Evolutionary conservation across 208 protist species (phyloP).

Genomic region (Crithidia acanthocephali): DNA sequence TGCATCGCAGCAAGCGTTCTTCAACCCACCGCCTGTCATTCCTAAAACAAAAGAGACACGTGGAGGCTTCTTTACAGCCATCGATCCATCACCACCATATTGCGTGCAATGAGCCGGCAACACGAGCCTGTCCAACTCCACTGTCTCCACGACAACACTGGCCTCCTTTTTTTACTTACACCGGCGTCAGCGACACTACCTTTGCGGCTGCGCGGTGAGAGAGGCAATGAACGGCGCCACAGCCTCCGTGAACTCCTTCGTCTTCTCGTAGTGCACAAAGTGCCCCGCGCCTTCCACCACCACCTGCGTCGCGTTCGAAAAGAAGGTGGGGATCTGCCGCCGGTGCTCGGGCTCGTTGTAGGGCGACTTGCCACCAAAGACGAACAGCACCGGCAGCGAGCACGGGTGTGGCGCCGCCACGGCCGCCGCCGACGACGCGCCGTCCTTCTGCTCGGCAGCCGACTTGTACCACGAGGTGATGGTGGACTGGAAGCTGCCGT

Average conservation of each 20-base stretch:
- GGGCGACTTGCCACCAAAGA: constrained; percentile 81
- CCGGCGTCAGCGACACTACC: neutral
- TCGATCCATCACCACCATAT: too few relatives aligned
- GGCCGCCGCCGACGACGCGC: neutral
- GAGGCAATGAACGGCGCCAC: constrained; percentile 71
- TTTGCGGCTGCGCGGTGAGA: constrained; percentile 8
- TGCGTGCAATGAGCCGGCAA: too few relatives aligned
- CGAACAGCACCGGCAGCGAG: constrained; percentile 80
- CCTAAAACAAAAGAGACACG: too few relatives aligned
- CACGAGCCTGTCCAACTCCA: too few relatives aligned
- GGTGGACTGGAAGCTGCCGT: constrained; percentile 50
- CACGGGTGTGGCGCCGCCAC: constrained; percentile 42
- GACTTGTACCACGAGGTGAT: constrained; percentile 56
- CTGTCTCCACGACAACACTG: too few relatives aligned
- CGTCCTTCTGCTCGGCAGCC: neutral
- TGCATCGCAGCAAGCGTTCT: too few relatives aligned
- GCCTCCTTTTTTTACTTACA: too few relatives aligned
- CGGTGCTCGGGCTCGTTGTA: constrained; percentile 65
- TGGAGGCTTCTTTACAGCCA: too few relatives aligned
- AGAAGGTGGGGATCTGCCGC: constrained; percentile 52
- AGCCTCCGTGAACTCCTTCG: constrained; percentile 63
- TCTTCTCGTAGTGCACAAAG: constrained; percentile 90
- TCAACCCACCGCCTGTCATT: too few relatives aligned
- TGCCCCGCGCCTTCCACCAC: constrained; percentile 73
- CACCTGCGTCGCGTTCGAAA: constrained; percentile 64